Base-by-base conservation (phyloP, 2,329 filamentous ascomycete species). In the Arthrobotrys conoides region DNA sequence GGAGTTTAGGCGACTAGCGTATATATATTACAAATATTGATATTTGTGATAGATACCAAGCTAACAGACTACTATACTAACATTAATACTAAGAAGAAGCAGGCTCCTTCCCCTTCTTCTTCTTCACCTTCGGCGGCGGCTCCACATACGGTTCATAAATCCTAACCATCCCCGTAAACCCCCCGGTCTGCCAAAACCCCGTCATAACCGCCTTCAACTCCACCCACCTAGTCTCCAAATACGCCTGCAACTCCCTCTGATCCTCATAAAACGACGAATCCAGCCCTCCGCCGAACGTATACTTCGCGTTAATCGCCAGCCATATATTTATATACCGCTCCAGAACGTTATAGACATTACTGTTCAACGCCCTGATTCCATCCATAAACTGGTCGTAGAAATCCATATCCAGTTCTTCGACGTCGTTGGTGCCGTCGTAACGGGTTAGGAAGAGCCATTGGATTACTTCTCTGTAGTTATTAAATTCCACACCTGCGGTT, bases 351-450 rank as follows among this genome's bases (percentile, higher is more conserved):
- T 20, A 30, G 3, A 49, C 22, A 20, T 38, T 51, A 30, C 46
- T 38, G 18, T 57, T 57, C 22, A 71, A 36, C 5, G 69, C 57
- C 30, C 51, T 22, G 1, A 65, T 36, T 4, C 69, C 59, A 5
- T 33, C 22, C 1, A 55, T 5, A 18, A 71, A 64, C 24, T 65
- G 46, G 4, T 71, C 59, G 48, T 46, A 71, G n/a, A 71, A 71
- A 2, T 65, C 5, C 6, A 71, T 24, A 38, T 71, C 49, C 6
- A 71, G 22, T 18, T 61, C 24, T 36, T 65, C 69, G 10, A 53
- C 53, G 1, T 27, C 18, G 5, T 71, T 24, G 0, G 12, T 20
- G 16, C 38, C 59, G 22, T 63, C 36, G 16, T 72, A 72, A 3
- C 36, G 18, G 1, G 36, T 48, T 4, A 20, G 18, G 20, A 72